Conservation (phyloP, 768 basidiomycete genomes). For the Butyriboletus loyo region DNA sequence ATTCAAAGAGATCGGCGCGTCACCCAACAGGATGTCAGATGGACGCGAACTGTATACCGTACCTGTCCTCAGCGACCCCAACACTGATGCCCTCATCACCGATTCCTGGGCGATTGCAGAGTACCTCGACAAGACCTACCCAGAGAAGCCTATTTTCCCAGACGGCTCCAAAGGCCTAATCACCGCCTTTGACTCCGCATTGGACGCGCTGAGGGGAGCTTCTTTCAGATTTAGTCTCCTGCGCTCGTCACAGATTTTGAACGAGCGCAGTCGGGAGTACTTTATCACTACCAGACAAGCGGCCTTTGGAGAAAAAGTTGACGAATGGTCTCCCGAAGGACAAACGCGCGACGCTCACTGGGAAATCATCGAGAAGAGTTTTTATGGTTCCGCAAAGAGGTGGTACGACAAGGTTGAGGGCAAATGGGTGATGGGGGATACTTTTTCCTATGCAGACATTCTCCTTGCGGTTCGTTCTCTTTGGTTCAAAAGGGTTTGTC, state of each 20-base stretch:
- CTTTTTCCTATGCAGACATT: conserved; percentile 32
- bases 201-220: neutral
- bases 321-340: conserved; percentile 38
- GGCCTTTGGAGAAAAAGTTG: conserved; percentile 35
- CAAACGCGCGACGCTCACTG: conserved; percentile 31
- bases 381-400: conserved; percentile 3
- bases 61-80: conserved; percentile 35
- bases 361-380: conserved; percentile 17
- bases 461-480: conserved; percentile 15
- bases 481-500: conserved; percentile 20
- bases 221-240: conserved; percentile 17
- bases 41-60: conserved; percentile 28
- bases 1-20: conserved; percentile 26
- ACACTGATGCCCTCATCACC: conserved; percentile 25
- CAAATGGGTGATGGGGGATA: conserved; percentile 30
- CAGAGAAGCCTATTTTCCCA: conserved; percentile 30
- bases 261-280: conserved; percentile 34
- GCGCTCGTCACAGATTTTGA: conserved; percentile 29
- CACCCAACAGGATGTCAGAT: conserved; percentile 15
- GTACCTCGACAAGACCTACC: conserved; percentile 37
- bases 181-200: conserved; percentile 13
- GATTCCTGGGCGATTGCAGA: conserved; percentile 33
- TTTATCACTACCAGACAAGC: conserved; percentile 37
- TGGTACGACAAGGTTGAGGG: conserved; percentile 25
- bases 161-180: conserved; percentile 22